These are phyloP conservation scores for Colletotrichum limetticola DNA, from an alignment of 2,329 filamentous ascomycete genomes.

Conservation along the genomic window DNA sequence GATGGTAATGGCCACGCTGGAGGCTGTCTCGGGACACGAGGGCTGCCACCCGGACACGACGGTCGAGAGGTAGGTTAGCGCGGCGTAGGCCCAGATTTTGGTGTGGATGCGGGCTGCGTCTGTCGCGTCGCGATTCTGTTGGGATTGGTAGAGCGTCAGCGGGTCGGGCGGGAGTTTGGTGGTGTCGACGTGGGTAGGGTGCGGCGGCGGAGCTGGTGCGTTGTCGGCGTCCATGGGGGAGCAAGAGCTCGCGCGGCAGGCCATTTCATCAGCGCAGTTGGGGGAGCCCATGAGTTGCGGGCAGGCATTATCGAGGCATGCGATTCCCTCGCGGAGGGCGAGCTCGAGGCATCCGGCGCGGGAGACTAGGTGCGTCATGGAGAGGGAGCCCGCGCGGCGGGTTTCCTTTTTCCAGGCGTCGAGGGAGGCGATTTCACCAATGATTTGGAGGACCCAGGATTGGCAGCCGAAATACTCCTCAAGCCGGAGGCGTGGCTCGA, in stretches of 20 bases:
- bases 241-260: background rate
- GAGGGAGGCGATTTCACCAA: constrained; percentile 64
- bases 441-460: constrained; percentile 66
- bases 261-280: constrained; percentile 6
- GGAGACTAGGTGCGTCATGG: constrained; percentile 55
- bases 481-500: constrained; percentile 48
- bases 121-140: constrained; percentile 13
- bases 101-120: constrained; percentile 38
- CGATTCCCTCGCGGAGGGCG: constrained; percentile 36
- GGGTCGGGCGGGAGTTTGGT: constrained; percentile 22
- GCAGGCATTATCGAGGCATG: constrained; percentile 34
- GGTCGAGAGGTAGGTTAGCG: constrained; percentile 58
- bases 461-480: constrained; percentile 49
- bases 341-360: constrained; percentile 33
- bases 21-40: constrained; percentile 52
- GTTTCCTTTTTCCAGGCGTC: constrained; percentile 65
- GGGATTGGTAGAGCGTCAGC: constrained; percentile 23
- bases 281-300: constrained; percentile 31
- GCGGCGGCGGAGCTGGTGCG: constrained; percentile 36
- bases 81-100: constrained; percentile 59
- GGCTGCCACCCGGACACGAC: constrained; percentile 64
- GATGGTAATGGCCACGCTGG: constrained; percentile 42
- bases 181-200: constrained; percentile 37
- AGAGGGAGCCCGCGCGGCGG: constrained; percentile 54
- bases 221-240: constrained; percentile 5